These are phyloP conservation scores for Botryotinia calthae DNA, from an alignment of 2,329 filamentous ascomycete species.

Conservation along the genomic window DNA sequence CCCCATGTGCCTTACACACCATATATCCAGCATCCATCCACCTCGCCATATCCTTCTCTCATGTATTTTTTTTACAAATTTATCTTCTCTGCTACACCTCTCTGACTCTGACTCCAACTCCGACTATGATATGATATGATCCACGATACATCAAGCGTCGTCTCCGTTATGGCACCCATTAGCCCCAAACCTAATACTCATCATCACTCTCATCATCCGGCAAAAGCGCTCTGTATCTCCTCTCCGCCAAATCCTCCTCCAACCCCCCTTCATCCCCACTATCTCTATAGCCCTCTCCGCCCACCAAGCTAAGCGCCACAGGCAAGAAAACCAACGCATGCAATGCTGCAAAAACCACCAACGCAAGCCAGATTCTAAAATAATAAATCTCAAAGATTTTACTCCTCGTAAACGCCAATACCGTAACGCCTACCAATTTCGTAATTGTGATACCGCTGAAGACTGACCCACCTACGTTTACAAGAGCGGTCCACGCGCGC, in stretches of 20 bases:
- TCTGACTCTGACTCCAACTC: background rate
- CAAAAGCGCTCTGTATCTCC: conserved; percentile 73
- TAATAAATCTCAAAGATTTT: conserved; percentile 99
- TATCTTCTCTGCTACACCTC: background rate
- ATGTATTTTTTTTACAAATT: background rate
- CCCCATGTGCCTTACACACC: background rate
- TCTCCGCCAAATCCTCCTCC: conserved; percentile 80
- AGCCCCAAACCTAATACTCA: conserved; percentile 24
- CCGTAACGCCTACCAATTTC: conserved; percentile 86
- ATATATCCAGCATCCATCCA: background rate
- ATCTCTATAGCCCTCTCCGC: conserved; percentile 85
- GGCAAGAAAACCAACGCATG: conserved; percentile 92
- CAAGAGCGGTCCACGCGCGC: conserved; percentile 85
- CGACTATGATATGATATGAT: background rate
- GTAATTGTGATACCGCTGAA: conserved; percentile 96
- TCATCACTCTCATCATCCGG: conserved; percentile 70
- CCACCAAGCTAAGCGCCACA: conserved; percentile 80
- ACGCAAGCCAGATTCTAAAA: conserved; percentile 91
- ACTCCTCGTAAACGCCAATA: conserved; percentile 89
- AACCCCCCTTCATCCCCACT: conserved; percentile 83
- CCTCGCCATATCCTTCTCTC: background rate
- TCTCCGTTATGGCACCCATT: rapidly evolving
- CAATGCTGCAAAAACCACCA: conserved; percentile 83
- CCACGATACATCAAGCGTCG: background rate
- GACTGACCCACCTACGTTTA: conserved; percentile 91